Conservation (phyloP, 768 basidiomycete genomes). For the Mycena maculata region DNA sequence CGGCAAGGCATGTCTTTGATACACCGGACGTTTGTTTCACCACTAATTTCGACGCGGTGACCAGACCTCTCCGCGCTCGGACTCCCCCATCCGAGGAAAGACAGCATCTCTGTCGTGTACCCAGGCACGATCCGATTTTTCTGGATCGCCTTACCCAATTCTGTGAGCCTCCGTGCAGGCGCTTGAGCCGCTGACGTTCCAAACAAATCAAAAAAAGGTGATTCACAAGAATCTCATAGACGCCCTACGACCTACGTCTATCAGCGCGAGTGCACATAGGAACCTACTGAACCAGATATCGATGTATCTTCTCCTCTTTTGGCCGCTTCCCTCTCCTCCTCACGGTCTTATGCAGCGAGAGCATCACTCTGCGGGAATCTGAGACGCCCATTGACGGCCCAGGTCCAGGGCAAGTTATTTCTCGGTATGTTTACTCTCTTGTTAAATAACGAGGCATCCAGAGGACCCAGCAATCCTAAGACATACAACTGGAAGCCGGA, state of each 20-base stretch:
- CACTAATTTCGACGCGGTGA: background rate
- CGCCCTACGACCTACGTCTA: background rate
- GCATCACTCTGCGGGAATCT: conserved; percentile 1
- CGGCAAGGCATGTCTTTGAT: conserved; percentile 36
- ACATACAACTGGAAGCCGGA: background rate
- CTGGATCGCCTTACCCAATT: conserved; percentile 17
- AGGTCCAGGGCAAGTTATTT: conserved; percentile 9
- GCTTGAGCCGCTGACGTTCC: background rate
- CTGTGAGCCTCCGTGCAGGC: conserved; percentile 14
- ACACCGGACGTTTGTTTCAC: too few relatives aligned
- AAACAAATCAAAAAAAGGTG: background rate
- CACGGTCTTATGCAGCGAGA: background rate
- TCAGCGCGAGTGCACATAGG: background rate
- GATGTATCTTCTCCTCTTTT: background rate
- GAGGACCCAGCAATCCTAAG: background rate
- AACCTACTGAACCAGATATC: background rate
- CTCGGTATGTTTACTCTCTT: background rate
- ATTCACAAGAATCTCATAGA: conserved; percentile 10
- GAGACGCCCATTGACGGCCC: background rate
- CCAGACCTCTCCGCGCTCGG: conserved; percentile 50
- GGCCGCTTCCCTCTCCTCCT: background rate
- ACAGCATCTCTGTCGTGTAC: conserved; percentile 46
- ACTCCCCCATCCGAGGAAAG: conserved; percentile 52
- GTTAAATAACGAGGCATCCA: background rate
- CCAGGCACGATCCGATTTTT: conserved; percentile 46